These are phyloP conservation scores for Kodamaea arcana DNA, from an alignment of 1,139 yeast genomes.

Conservation along the genomic window DNA sequence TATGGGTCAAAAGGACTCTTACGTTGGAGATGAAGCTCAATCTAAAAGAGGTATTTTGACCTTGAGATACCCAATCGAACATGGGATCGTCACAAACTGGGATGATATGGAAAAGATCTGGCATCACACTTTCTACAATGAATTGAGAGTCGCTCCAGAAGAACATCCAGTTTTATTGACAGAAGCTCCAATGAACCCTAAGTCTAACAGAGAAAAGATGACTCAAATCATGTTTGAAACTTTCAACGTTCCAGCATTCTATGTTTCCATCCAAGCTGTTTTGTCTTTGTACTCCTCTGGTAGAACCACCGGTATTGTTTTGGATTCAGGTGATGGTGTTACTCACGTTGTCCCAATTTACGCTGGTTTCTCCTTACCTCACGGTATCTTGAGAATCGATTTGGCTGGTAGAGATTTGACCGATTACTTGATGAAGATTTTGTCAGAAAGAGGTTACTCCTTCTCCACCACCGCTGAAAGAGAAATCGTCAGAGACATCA, in stretches of 20 bases:
- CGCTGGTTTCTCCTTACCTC: conserved; percentile 99
- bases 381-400: conserved; percentile 97
- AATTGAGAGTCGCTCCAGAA: conserved; percentile 97
- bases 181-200: conserved; percentile 99
- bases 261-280: conserved; percentile 98
- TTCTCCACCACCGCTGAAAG: conserved; percentile 99
- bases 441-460: conserved; percentile 97
- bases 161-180: conserved; percentile 98
- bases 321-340: conserved; percentile 99
- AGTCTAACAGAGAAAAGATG: conserved; percentile 99
- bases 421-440: conserved; percentile 96
- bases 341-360: conserved; percentile 99
- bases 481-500: conserved; percentile 98
- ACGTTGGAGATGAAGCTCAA: conserved; percentile 99
- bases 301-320: conserved; percentile 99
- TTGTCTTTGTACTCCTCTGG: conserved; percentile 97
- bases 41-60: conserved; percentile 99
- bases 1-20: conserved; percentile 99
- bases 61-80: conserved; percentile 98
- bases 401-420: conserved; percentile 99
- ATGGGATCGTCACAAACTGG: conserved; percentile 99
- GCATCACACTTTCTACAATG: conserved; percentile 98
- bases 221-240: conserved; percentile 98
- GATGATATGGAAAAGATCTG: conserved; percentile 99
- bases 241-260: conserved; percentile 98